Conservation (phyloP, 495 filamentous ascomycete species). For the Talaromyces stipitatus region DNA sequence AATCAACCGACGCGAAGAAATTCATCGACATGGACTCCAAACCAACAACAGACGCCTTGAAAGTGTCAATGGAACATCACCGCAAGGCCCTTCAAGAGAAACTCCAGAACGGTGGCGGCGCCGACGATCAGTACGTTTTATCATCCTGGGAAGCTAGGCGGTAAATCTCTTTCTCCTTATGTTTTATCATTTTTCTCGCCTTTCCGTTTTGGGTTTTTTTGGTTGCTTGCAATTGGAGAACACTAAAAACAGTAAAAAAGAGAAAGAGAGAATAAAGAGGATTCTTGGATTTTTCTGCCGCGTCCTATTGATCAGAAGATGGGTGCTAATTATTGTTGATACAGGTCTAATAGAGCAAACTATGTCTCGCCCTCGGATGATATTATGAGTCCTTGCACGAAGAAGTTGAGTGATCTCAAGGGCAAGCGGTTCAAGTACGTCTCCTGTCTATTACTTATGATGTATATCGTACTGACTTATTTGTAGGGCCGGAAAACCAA, state of each 20-base stretch:
- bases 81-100: slow-evolving; percentile 67
- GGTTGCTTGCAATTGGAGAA: slow-evolving; percentile 4
- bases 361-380: slow-evolving; percentile 91
- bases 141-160: background rate
- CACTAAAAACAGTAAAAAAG: background rate
- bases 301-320: background rate
- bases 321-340: background rate
- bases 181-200: background rate
- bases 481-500: slow-evolving; percentile 37
- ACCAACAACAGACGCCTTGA: slow-evolving; percentile 6
- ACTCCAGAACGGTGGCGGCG: slow-evolving; percentile 41
- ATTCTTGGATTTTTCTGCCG: slow-evolving; percentile 1
- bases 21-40: slow-evolving; percentile 21
- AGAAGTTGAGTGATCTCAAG: slow-evolving; percentile 78
- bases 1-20: slow-evolving; percentile 9
- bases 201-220: background rate
- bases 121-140: slow-evolving; percentile 55
- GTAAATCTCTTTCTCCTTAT: slow-evolving; percentile 10
- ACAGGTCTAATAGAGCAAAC: slow-evolving; percentile 20
- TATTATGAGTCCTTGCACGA: slow-evolving; percentile 89
- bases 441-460: background rate
- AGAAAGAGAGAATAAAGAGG: background rate
- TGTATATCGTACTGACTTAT: background rate
- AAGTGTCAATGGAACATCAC: slow-evolving; percentile 65
- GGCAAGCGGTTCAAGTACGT: slow-evolving; percentile 63